These are phyloP conservation scores for Coemansia sp. DNA, from an alignment of 192 early-diverging fungal species.

Conservation along the genomic window DNA sequence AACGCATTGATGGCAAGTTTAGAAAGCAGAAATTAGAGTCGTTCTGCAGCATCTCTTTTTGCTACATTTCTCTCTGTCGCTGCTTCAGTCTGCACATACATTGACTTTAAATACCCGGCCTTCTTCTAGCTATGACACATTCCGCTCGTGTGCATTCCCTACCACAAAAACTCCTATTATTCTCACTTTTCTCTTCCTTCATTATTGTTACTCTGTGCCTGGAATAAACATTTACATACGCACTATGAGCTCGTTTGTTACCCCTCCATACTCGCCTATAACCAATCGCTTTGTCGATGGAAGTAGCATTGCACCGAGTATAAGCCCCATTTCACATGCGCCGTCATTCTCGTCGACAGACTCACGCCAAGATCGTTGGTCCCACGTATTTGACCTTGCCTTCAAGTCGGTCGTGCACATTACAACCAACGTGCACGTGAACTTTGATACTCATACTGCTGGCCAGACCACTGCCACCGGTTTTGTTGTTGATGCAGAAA, in stretches of 20 bases:
- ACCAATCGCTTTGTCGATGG: not conserved
- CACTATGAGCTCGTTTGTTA: not conserved
- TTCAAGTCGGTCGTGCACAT: conserved; percentile 4
- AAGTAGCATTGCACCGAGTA: not conserved
- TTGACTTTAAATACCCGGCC: not conserved
- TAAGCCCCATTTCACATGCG: not conserved
- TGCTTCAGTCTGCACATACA: too few species aligned
- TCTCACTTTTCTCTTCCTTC: not conserved
- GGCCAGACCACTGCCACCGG: conserved; percentile 52
- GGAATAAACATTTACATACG: not conserved
- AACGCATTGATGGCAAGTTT: too few species aligned
- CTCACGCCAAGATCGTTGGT: conserved; percentile 4
- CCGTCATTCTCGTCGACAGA: conserved; percentile 1
- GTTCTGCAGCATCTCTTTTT: not conserved
- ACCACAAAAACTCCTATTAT: too few species aligned
- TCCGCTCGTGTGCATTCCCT: too few species aligned
- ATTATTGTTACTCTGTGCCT: not conserved
- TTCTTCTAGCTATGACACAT: not conserved
- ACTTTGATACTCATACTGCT: conserved; percentile 5
- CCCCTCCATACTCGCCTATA: not conserved
- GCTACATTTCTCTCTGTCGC: too few species aligned
- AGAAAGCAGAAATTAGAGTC: too few species aligned
- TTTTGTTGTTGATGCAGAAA: conserved; percentile 64
- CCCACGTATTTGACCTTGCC: conserved; percentile 1
- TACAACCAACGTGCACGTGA: conserved; percentile 2